phyloP scores from a whole-genome alignment of 2,329 filamentous ascomycete genomes.

The Septoria petroselini region DNA sequence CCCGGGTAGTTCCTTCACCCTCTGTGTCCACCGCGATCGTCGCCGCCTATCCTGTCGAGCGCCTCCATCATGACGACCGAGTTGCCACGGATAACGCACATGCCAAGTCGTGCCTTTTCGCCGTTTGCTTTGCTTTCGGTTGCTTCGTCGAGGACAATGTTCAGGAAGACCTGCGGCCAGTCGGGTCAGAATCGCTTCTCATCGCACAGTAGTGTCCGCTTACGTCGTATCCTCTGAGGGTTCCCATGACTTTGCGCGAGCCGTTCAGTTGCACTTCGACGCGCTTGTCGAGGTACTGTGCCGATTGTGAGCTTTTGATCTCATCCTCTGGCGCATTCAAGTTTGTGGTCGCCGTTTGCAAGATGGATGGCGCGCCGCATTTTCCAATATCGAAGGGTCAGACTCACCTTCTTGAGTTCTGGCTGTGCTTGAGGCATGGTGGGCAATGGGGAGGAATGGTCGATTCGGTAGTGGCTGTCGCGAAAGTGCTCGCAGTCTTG shows the following conservation, averaged over 20 bases:
- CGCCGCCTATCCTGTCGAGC: conserved; percentile 40
- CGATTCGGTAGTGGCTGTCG: not conserved
- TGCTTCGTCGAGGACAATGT: conserved; percentile 95
- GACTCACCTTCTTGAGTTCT: conserved; percentile 89
- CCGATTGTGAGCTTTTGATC: conserved; percentile 2
- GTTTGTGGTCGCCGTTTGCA: conserved; percentile 4
- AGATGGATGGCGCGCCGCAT: not conserved
- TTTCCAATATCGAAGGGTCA: not conserved
- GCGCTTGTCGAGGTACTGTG: conserved; percentile 96
- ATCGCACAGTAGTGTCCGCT: conserved; percentile 34
- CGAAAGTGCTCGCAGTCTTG: conserved; percentile 1
- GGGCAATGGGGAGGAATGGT: conserved; percentile 3
- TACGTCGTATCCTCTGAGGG: conserved; percentile 95
- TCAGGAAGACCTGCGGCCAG: conserved; percentile 77
- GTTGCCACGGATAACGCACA: conserved; percentile 83
- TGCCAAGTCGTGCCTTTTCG: conserved; percentile 80
- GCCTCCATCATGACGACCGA: conserved; percentile 94
- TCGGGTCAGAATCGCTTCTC: not conserved
- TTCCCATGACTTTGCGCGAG: conserved; percentile 92
- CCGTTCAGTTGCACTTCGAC: conserved; percentile 97
- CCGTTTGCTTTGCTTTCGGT: conserved; percentile 90
- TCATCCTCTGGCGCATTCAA: not conserved
- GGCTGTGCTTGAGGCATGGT: conserved; percentile 98
- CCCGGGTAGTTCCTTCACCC: conserved; percentile 3
- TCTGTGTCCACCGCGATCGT: conserved; percentile 27